Conservation (phyloP, 148 eudicot species). For the Rhododendron ovatum region DNA sequence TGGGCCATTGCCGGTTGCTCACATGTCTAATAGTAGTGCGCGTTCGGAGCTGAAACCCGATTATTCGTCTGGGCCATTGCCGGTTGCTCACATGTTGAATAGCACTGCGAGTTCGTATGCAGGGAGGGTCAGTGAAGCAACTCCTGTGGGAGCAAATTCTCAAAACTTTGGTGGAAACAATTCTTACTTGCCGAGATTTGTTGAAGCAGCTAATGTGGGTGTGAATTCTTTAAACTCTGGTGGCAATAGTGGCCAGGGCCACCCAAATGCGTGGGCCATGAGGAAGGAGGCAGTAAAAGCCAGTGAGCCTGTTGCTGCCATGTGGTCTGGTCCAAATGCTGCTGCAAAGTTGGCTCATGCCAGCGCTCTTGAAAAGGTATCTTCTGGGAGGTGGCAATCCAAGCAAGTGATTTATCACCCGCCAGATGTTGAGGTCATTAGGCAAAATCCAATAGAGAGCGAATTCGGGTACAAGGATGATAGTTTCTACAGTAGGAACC, state of each 20-base stretch:
- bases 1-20: slow-evolving; percentile 29
- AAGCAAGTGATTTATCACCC: slow-evolving; percentile 44
- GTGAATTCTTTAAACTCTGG: slow-evolving; percentile 21
- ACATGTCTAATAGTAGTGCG: slow-evolving; percentile 16
- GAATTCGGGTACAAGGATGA: slow-evolving; percentile 27
- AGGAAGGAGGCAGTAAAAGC: slow-evolving; percentile 46
- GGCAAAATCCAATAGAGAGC: slow-evolving; percentile 39
- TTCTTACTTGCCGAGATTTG: slow-evolving; percentile 30
- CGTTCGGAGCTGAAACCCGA: slow-evolving; percentile 43
- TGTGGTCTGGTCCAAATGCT: slow-evolving; percentile 49
- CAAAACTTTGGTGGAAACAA: slow-evolving; percentile 21
- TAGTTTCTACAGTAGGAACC: slow-evolving; percentile 12
- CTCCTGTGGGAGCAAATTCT: slow-evolving; percentile 22
- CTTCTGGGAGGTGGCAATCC: slow-evolving; percentile 92
- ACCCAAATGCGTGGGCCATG: slow-evolving; percentile 71
- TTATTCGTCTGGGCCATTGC: slow-evolving; percentile 25
- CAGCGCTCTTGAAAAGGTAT: slow-evolving; percentile 87
- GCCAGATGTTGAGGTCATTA: slow-evolving; percentile 55
- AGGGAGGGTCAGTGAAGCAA: slow-evolving; percentile 44
- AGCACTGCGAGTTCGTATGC: slow-evolving; percentile 37
- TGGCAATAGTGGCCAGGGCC: slow-evolving; percentile 20
- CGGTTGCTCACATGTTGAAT: slow-evolving; percentile 24
- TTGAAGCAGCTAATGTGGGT: slow-evolving; percentile 30
- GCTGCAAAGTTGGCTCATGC: slow-evolving; percentile 79
- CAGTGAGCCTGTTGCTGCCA: slow-evolving; percentile 31